A percentile compares a stretch with the other conserved stretches of the same genome.
Evolutionary conservation across 2,329 filamentous ascomycete species (phyloP).

Genomic region (Dactylellina sp.): DNA sequence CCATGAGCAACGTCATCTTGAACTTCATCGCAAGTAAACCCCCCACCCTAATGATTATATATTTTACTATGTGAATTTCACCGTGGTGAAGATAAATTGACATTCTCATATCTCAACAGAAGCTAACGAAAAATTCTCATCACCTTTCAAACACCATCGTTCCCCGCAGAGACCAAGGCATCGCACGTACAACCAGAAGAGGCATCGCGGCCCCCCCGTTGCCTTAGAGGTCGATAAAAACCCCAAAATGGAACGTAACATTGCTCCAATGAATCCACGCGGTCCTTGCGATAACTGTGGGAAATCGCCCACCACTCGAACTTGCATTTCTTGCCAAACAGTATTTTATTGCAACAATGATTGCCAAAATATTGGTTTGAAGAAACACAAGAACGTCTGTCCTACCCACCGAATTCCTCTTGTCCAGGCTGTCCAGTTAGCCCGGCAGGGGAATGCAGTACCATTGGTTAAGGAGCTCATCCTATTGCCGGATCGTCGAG

Average conservation of each 20-base stretch:
- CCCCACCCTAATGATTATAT: too few relatives aligned
- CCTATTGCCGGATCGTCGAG: conserved; percentile 27
- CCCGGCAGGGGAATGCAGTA: conserved; percentile 18
- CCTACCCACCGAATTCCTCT: conserved; percentile 18
- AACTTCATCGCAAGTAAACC: conserved; percentile 30
- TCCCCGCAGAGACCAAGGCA: neutral
- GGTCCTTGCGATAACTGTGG: conserved; percentile 47
- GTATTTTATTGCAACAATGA: conserved; percentile 41
- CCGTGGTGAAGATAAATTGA: too few relatives aligned
- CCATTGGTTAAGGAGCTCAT: conserved; percentile 45
- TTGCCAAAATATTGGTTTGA: conserved; percentile 19
- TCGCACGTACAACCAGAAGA: neutral
- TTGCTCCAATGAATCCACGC: neutral
- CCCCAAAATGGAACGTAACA: conserved; percentile 10
- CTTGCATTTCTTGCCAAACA: conserved; percentile 26
- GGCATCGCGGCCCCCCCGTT: neutral
- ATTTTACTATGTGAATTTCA: too few relatives aligned
- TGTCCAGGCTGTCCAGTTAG: conserved; percentile 23
- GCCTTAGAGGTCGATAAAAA: neutral
- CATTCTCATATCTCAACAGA: too few relatives aligned
- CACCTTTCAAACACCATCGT: too few relatives aligned
- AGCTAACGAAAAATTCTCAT: too few relatives aligned
- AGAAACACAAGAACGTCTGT: conserved; percentile 29
- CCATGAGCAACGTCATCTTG: conserved; percentile 16
- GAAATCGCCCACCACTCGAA: conserved; percentile 6